A percentile compares a stretch with the other conserved stretches of the same genome.
These are phyloP conservation scores for Pezicula neosporulosa DNA, from an alignment of 2,329 filamentous ascomycete species.

Conservation along the genomic window DNA sequence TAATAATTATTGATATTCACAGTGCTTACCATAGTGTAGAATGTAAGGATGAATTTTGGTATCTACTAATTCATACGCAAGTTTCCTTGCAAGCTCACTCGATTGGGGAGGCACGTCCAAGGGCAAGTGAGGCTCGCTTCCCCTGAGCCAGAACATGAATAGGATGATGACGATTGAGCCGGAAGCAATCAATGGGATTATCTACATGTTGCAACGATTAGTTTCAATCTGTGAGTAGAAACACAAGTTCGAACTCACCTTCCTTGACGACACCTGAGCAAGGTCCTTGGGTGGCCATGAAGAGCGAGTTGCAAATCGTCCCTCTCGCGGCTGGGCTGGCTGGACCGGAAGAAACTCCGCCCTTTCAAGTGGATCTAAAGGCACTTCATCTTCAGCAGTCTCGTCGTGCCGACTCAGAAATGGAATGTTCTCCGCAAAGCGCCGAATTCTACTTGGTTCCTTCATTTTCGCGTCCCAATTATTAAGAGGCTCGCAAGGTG, in stretches of 20 bases:
- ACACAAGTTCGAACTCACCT: neutral
- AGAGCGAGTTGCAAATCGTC: too few relatives aligned
- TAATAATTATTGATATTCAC: neutral
- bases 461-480: neutral
- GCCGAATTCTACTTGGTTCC: neutral
- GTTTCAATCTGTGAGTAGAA: neutral
- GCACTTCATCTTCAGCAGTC: neutral
- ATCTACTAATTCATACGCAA: conserved; percentile 7
- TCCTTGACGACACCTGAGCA: too few relatives aligned
- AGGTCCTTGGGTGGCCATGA: too few relatives aligned
- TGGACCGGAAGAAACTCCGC: neutral
- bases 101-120: conserved; percentile 9
- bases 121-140: neutral
- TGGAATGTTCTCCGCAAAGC: neutral
- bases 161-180: neutral
- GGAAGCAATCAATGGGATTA: neutral
- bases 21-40: conserved; percentile 34
- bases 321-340: too few relatives aligned
- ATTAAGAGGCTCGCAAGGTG: too few relatives aligned
- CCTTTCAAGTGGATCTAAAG: neutral
- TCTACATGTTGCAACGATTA: neutral
- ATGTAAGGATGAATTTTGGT: conserved; percentile 36
- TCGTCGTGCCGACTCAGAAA: neutral
- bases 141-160: neutral
- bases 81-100: conserved; percentile 4